These are phyloP conservation scores for Coemansia sp. DNA, from an alignment of 192 early-diverging fungal genomes.

Conservation along the genomic window DNA sequence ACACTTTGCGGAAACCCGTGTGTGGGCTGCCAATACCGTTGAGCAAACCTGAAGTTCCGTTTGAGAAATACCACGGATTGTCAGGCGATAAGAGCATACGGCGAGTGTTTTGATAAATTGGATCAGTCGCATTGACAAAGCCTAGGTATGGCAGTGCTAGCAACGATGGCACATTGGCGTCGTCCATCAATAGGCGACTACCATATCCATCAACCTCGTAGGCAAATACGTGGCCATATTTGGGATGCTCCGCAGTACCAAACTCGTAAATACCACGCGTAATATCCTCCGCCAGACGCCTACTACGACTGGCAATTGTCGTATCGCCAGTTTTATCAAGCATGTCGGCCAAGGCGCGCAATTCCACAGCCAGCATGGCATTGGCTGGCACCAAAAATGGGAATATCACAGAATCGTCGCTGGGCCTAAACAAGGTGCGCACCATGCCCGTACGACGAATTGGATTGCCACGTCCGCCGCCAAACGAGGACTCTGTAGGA, in stretches of 20 bases:
- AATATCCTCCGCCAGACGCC: conserved; percentile 52
- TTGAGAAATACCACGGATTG: conserved; percentile 66
- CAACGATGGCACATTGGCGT: conserved; percentile 65
- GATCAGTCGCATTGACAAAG: conserved; percentile 49
- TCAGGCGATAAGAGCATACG: conserved; percentile 50
- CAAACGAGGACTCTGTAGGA: conserved; percentile 52
- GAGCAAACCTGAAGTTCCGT: conserved; percentile 25
- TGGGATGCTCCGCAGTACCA: conserved; percentile 54
- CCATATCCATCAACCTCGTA: conserved; percentile 72
- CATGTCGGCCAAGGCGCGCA: conserved; percentile 50
- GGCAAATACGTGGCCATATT: conserved; percentile 58
- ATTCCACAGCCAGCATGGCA: conserved; percentile 64
- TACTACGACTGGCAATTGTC: conserved; percentile 8
- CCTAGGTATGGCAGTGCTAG: conserved; percentile 62
- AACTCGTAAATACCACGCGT: conserved; percentile 53
- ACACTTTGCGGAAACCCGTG: conserved; percentile 54
- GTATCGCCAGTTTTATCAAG: conserved; percentile 24
- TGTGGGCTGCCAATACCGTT: conserved; percentile 64
- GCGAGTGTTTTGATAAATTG: conserved; percentile 62
- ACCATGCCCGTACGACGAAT: conserved; percentile 49
- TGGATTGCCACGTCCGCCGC: conserved; percentile 49
- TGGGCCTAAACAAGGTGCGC: conserved; percentile 60
- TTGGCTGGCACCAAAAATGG: conserved; percentile 67
- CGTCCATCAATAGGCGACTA: conserved; percentile 64
- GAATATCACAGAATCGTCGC: conserved; percentile 61